phyloP scores from a whole-genome alignment of 169 alveolate genomes.

The Pseudocohnilembus persalinus region DNA sequence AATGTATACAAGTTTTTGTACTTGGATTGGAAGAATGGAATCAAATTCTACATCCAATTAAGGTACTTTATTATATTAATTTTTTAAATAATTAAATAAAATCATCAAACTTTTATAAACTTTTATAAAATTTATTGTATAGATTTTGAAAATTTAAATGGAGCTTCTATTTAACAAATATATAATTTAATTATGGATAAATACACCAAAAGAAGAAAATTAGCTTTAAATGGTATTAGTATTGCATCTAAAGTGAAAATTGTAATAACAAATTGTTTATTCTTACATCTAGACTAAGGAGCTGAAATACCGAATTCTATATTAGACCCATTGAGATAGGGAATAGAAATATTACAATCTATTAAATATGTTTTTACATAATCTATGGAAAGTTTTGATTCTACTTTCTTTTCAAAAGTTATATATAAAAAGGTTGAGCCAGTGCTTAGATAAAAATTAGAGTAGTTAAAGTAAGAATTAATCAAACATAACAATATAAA shows the following conservation, averaged over 20 bases:
- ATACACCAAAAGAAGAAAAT: background rate
- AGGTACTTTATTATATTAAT: constrained; percentile 2
- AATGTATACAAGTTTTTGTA: constrained; percentile 16
- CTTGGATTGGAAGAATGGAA: constrained; percentile 40
- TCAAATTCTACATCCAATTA: constrained; percentile 12
- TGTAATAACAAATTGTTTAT: background rate
- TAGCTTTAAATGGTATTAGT: background rate
- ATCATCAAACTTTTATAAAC: background rate
- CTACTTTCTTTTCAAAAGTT: background rate
- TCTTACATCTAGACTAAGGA: constrained; percentile 8
- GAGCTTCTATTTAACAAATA: background rate
- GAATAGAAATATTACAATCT: constrained; percentile 14
- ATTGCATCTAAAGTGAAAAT: constrained; percentile 2
- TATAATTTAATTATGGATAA: background rate
- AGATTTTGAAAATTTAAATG: background rate
- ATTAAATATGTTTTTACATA: background rate
- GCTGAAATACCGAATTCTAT: background rate
- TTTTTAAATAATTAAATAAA: constrained; percentile 3
- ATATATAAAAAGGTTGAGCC: background rate
- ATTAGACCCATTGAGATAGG: background rate
- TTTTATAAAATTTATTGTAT: background rate
- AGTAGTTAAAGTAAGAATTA: constrained; percentile 2
- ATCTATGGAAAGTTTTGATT: constrained; percentile 3
- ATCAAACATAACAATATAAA: too few species aligned
- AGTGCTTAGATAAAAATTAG: background rate